These are phyloP conservation scores for Leptomonas pyrrhocoris DNA, from an alignment of 208 protist genomes.

Conservation along the genomic window DNA sequence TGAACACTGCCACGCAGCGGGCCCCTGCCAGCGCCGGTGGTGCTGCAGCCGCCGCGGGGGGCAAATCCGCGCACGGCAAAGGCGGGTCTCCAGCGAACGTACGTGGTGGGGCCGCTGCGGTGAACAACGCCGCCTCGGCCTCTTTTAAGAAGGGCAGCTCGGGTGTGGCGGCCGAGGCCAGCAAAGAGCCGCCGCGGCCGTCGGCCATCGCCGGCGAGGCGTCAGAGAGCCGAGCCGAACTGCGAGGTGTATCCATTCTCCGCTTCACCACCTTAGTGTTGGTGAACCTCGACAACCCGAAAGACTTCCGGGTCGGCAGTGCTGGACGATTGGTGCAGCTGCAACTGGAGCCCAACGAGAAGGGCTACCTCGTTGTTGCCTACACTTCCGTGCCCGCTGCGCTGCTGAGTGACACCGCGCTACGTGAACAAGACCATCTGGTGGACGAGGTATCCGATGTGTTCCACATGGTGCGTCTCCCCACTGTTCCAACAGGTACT, in stretches of 20 bases:
- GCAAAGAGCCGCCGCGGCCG: constrained; percentile 6
- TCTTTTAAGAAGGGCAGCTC: constrained; percentile 16
- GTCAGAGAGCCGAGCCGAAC: not conserved
- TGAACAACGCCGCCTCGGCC: not conserved
- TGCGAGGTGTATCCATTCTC: constrained; percentile 38
- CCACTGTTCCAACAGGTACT: not conserved
- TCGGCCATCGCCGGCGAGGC: not conserved
- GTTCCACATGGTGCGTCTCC: not conserved
- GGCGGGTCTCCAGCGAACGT: not conserved
- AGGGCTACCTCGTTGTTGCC: constrained; percentile 82
- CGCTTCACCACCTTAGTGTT: constrained; percentile 55
- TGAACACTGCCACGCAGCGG: constrained; percentile 23
- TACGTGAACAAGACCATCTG: not conserved
- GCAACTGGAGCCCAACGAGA: constrained; percentile 65
- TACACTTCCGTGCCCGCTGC: constrained; percentile 45
- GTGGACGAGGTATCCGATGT: not conserved
- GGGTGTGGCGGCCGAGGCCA: not conserved
- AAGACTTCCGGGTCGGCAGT: constrained; percentile 37
- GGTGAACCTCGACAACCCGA: constrained; percentile 67
- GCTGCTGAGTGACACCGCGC: not conserved
- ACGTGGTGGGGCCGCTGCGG: not conserved
- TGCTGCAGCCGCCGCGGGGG: not conserved
- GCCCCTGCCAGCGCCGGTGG: not conserved
- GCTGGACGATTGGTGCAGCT: constrained; percentile 58
- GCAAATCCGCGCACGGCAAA: constrained; percentile 10